Evolutionary conservation across 2,329 filamentous ascomycete species (phyloP).

Genomic region (Aspergillus pseudoviridinutans): DNA sequence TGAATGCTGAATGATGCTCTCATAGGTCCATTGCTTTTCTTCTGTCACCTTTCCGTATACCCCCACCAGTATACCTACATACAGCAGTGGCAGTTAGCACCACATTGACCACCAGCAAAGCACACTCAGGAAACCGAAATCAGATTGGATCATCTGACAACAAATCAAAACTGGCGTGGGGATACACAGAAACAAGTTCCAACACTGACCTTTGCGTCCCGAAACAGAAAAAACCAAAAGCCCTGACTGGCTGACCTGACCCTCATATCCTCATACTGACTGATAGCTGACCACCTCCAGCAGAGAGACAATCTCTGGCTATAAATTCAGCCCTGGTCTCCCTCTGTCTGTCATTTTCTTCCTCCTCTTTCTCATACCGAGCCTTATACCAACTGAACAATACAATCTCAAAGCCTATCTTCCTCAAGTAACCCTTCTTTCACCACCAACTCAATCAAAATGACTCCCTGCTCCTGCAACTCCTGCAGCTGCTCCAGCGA

Average conservation of each 20-base stretch:
- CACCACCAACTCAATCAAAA: slow-evolving; percentile 24
- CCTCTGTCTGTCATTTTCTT: not conserved
- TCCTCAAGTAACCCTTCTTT: not conserved
- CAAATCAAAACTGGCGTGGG: not conserved
- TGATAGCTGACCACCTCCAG: not conserved
- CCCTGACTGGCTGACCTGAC: not conserved
- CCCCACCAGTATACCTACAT: not conserved
- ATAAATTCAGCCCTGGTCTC: not conserved
- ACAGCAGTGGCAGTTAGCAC: not conserved
- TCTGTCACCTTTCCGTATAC: not conserved
- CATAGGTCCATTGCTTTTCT: not conserved
- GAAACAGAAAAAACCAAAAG: not conserved
- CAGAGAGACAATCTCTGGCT: not conserved
- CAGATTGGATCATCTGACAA: not conserved
- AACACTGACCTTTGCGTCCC: not conserved
- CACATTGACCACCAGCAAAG: not conserved
- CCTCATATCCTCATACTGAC: not conserved
- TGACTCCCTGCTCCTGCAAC: slow-evolving; percentile 41
- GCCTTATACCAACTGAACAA: not conserved
- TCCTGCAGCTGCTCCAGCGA: slow-evolving; percentile 32
- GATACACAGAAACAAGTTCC: not conserved
- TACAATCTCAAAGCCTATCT: not conserved
- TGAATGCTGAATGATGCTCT: not conserved
- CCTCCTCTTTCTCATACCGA: not conserved
- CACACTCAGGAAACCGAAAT: not conserved